phyloP scores from a whole-genome alignment of 2,329 filamentous ascomycete genomes.

The Dothistroma pini region DNA sequence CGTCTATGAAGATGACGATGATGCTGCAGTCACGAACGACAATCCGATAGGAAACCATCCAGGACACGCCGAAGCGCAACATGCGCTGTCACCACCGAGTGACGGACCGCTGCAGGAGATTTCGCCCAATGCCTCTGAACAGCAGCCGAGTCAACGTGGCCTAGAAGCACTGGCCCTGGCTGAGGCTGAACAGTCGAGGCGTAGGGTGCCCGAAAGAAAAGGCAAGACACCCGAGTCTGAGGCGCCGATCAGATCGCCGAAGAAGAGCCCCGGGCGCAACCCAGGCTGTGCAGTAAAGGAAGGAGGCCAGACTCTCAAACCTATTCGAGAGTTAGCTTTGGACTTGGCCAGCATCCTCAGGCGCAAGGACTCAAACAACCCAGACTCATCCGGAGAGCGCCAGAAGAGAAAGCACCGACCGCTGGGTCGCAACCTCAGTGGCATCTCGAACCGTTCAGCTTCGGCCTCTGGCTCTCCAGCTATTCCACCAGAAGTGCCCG shows the following conservation, averaged over 20 bases:
- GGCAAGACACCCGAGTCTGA: background rate
- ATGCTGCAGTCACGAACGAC: constrained; percentile 6
- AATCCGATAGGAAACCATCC: background rate
- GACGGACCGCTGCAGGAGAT: constrained; percentile 28
- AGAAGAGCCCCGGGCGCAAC: constrained; percentile 8
- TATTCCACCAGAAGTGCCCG: constrained; percentile 7
- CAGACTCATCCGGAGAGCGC: constrained; percentile 6
- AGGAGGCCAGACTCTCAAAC: constrained; percentile 7
- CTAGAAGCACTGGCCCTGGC: background rate
- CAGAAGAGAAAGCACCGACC: constrained; percentile 30
- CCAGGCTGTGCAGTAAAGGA: constrained; percentile 16
- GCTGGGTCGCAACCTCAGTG: constrained; percentile 31
- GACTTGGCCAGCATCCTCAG: constrained; percentile 26
- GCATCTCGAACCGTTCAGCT: constrained; percentile 23
- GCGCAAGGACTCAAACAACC: constrained; percentile 14
- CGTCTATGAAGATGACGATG: constrained; percentile 28
- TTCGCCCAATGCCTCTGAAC: constrained; percentile 28
- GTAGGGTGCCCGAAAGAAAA: no score
- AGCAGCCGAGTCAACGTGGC: background rate
- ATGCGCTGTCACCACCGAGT: constrained; percentile 3
- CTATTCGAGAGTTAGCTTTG: constrained; percentile 20
- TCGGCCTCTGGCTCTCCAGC: constrained; percentile 16
- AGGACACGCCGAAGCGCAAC: background rate
- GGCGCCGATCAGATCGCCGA: constrained; percentile 4
- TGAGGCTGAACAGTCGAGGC: background rate